Conservation (phyloP, 495 filamentous ascomycete species). For the Oidiodendron maius region DNA sequence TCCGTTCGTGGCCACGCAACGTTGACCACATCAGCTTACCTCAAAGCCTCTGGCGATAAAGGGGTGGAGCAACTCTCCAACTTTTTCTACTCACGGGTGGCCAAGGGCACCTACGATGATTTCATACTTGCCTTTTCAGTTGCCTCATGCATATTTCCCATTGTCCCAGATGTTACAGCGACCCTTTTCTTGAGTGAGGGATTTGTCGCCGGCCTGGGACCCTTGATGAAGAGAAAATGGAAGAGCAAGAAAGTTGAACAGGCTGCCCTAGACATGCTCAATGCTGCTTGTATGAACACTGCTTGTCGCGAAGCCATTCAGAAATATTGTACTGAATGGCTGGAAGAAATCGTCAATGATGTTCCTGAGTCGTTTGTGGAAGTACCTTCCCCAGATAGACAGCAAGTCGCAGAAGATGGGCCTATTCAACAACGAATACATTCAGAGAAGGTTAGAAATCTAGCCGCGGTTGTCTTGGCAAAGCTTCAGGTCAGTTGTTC, state of each 20-base stretch:
- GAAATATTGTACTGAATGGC: slow-evolving; percentile 75
- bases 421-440: slow-evolving; percentile 29
- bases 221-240: slow-evolving; percentile 64
- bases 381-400: slow-evolving; percentile 11
- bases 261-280: slow-evolving; percentile 79
- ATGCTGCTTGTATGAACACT: slow-evolving; percentile 79
- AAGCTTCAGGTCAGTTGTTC: slow-evolving; percentile 55
- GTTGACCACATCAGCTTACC: slow-evolving; percentile 69
- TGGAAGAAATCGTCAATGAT: slow-evolving; percentile 69
- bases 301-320: slow-evolving; percentile 72
- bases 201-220: slow-evolving; percentile 64
- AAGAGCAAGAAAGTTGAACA: slow-evolving; percentile 75
- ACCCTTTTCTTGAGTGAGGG: slow-evolving; percentile 78
- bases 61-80: slow-evolving; percentile 59
- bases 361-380: slow-evolving; percentile 56
- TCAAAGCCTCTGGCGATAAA: slow-evolving; percentile 64
- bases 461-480: slow-evolving; percentile 82
- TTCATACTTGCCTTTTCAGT: slow-evolving; percentile 80
- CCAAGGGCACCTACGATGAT: slow-evolving; percentile 48
- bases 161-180: slow-evolving; percentile 64
- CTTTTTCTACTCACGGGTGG: slow-evolving; percentile 52
- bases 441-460: slow-evolving; percentile 42
- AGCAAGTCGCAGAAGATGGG: slow-evolving; percentile 14
- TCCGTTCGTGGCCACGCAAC: slow-evolving; percentile 68
- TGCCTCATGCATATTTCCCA: slow-evolving; percentile 77